A percentile compares a stretch with the other conserved stretches of the same genome.
These are phyloP conservation scores for Talaromyces stipitatus DNA, from an alignment of 495 filamentous ascomycete species.

Conservation along the genomic window DNA sequence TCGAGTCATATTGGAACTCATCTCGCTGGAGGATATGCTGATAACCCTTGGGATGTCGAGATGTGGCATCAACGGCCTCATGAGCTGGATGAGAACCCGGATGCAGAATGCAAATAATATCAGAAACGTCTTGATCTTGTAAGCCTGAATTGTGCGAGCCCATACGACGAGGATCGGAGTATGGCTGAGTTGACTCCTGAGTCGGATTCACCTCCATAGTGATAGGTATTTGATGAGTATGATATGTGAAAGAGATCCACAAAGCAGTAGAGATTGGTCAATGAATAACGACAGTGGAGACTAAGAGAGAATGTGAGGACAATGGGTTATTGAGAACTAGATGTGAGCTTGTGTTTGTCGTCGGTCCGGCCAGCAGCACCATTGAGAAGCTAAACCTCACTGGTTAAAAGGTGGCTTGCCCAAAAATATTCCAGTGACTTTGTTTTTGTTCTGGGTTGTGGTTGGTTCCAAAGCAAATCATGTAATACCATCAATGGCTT, in stretches of 20 bases:
- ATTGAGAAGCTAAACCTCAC: background rate
- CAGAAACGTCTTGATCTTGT: conserved; percentile 69
- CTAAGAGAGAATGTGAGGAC: too few relatives aligned
- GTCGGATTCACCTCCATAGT: conserved; percentile 39
- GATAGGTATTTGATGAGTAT: background rate
- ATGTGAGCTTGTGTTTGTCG: conserved; percentile 1
- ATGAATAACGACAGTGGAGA: too few relatives aligned
- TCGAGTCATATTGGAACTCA: conserved; percentile 25
- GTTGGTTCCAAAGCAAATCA: background rate
- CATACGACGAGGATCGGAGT: conserved; percentile 68
- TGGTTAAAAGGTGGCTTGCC: background rate
- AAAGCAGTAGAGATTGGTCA: background rate
- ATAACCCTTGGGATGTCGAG: conserved; percentile 24
- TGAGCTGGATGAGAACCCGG: conserved; percentile 67
- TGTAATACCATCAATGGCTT: background rate
- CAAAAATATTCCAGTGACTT: background rate
- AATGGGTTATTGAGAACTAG: too few relatives aligned
- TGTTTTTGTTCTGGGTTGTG: background rate
- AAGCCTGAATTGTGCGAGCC: conserved; percentile 72
- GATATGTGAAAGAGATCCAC: background rate
- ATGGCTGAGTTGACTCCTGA: conserved; percentile 71
- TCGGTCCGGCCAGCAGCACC: background rate
- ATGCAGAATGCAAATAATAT: conserved; percentile 84
- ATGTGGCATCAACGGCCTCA: conserved; percentile 49
- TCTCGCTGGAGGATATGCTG: conserved; percentile 53